Evolutionary conservation across 768 basidiomycete genomes (phyloP), one percentile per base, ranked within the genome.

Genomic region (Cyathus striatus): DNA sequence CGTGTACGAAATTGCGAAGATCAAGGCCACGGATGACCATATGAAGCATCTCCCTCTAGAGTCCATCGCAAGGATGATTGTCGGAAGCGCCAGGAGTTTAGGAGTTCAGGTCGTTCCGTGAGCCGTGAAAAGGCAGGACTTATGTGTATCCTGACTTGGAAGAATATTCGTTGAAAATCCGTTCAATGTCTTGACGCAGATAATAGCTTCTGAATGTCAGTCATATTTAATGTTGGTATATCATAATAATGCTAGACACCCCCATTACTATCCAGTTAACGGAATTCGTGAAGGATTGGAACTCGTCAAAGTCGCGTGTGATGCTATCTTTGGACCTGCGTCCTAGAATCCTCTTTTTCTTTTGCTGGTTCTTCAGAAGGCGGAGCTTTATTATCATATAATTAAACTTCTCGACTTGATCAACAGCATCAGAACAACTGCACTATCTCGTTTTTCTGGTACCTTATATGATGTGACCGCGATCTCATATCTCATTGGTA

Each of bases 1-100:
- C 73, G 78, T 98, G 60, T 97, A 93, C 65, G 96, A 98, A 73
- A 96, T 99, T 60, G 91, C 95, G 26, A 95, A 90, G 76, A 88
- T 99, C 64, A 99, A 99, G 72, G 76, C 81, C 41, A 79, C 76
- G 57, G 96, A 99, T 68, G 86, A 86, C 49, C 86, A 91, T 62
- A 69, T 96, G 73, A 86, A 79, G 68, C 86, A 87, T 58, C 73
- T 96, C 50, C 79, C 81, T 49, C 73, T 95, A 49, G 89, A 96
- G 71, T 81, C 82, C 53, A 85, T 99, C 40, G 86, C 90, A 22
- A 84, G 84, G 58, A 89, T 88, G 61, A 74, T 98, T 49, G 69
- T 96, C 51, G 94, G 91, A 39, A 90, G 86, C 52, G 92, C 92
- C 40, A 83, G 72, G 72, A 90, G 84, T 48, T 68, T 96, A 57